Base-by-base conservation (phyloP, 2,329 filamentous ascomycete genomes). In the Leptosphaerulina australis region DNA sequence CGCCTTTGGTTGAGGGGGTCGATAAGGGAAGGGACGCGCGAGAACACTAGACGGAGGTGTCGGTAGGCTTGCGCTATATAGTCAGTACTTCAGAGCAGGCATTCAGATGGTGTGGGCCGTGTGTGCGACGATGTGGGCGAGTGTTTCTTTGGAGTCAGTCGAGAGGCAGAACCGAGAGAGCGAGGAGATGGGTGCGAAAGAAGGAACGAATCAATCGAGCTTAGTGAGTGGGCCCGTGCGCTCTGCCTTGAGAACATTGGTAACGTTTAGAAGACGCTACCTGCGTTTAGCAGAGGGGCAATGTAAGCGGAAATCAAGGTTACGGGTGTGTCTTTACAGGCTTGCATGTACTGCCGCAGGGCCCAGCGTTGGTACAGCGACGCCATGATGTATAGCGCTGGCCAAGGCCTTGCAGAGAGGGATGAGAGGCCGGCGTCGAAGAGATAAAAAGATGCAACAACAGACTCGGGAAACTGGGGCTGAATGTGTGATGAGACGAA, bases 11-110 rank as follows among this genome's bases (percentile, higher is more conserved):
- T 43, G 61, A 50, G 49, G 53, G 56, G 53, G 40, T 38, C 52
- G 62, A 66, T 59, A 67, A 67, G 64, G 64, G 61, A 56, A 55
- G 52, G 36, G 43, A 37, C 29, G 48, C 48, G 65, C 53, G 59
- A 57, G 64, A 60, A 59, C 60, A 54, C 54, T 40, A 36, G 50
- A 29, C 52, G 49, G 38, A 30, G 48, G 44, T 31, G 44, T 48
- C 43, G 52, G 53, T 29, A 58, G 54, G 56, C 49, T 44, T 24
- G 50, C 50, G 62, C 59, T 59, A 59, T 20, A 46, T 44, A 24
- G 58, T 61, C 38, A 59, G 60, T 38, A 39, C 9, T 17, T 25
- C 48, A 39, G 44, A 22, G 6, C 24, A 40, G 52, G 38, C 33
- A 41, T 24, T 25, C 33, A 14, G 38, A 37, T 34, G 41, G 48